Evolutionary conservation across 441 rosid species (phyloP).

Genomic region (Gossypium trilobum): DNA sequence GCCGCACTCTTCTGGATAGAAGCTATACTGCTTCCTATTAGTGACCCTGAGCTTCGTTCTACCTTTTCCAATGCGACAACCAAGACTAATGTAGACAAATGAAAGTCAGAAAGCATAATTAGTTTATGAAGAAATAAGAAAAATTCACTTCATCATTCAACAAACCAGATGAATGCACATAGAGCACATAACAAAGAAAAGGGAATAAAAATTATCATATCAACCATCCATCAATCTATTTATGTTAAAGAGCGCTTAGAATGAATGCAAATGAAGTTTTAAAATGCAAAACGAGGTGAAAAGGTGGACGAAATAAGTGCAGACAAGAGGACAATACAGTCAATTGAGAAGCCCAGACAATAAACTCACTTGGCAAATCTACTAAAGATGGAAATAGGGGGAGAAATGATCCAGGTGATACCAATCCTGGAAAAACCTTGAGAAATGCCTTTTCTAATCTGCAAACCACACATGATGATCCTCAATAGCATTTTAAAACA

Average conservation of each 20-base stretch:
- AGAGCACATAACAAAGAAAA: background rate
- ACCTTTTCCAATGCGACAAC: too few species aligned
- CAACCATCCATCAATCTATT: background rate
- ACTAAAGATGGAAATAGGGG: slow-evolving; percentile 77
- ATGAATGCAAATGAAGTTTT: slow-evolving; percentile 7
- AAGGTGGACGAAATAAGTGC: background rate
- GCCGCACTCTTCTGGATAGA: too few species aligned
- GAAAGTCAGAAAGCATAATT: too few species aligned
- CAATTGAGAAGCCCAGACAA: slow-evolving; percentile 7
- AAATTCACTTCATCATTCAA: background rate
- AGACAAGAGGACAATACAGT: background rate
- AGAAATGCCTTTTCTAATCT: slow-evolving; percentile 74
- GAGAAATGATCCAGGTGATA: slow-evolving; percentile 85
- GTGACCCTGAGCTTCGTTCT: too few species aligned
- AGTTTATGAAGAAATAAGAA: too few species aligned
- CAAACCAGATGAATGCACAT: background rate
- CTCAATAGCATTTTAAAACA: background rate
- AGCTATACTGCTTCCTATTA: too few species aligned
- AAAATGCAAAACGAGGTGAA: background rate
- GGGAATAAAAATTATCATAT: background rate
- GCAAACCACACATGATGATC: slow-evolving; percentile 22
- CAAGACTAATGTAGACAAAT: too few species aligned
- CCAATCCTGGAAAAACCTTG: slow-evolving; percentile 66
- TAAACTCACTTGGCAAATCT: slow-evolving; percentile 79
- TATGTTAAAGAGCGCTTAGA: slow-evolving; percentile 5